phyloP scores from a whole-genome alignment of 345 rosid species.

The Eucalyptus regnans region DNA sequence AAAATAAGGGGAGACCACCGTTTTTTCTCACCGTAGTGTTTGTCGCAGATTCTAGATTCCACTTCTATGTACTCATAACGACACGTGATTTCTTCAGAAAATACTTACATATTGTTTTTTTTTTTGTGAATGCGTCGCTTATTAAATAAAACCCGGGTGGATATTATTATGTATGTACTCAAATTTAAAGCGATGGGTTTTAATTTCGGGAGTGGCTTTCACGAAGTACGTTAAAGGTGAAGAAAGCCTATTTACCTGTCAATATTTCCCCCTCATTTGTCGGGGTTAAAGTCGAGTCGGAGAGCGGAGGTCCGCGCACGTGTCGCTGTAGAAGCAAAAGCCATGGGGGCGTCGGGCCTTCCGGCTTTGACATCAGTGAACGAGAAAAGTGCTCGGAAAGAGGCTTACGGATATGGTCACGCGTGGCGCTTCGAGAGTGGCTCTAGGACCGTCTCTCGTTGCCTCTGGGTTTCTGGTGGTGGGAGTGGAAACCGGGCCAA shows the following conservation, averaged over 20 bases:
- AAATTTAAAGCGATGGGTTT: not conserved
- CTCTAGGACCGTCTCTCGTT: not conserved
- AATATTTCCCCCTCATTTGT: not conserved
- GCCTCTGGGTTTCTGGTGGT: not conserved
- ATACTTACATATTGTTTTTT: too few relatives aligned
- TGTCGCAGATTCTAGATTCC: not conserved
- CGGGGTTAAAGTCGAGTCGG: not conserved
- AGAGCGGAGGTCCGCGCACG: not conserved
- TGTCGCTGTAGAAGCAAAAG: not conserved
- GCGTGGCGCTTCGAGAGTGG: not conserved
- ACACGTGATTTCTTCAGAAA: not conserved
- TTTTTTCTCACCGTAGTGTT: not conserved
- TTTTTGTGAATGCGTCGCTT: not conserved
- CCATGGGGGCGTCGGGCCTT: not conserved
- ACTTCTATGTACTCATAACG: not conserved
- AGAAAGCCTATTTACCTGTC: not conserved
- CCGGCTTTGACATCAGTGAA: not conserved
- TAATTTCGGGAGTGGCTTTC: not conserved
- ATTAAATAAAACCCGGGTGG: not conserved
- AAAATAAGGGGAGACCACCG: not conserved
- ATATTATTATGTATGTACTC: not conserved
- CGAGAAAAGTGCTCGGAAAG: not conserved
- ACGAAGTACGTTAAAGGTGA: not conserved
- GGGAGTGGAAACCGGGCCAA: not conserved
- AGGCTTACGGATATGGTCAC: not conserved